phyloP scores from a whole-genome alignment of 2,329 filamentous ascomycete species.

The Aspergillus piperis region DNA sequence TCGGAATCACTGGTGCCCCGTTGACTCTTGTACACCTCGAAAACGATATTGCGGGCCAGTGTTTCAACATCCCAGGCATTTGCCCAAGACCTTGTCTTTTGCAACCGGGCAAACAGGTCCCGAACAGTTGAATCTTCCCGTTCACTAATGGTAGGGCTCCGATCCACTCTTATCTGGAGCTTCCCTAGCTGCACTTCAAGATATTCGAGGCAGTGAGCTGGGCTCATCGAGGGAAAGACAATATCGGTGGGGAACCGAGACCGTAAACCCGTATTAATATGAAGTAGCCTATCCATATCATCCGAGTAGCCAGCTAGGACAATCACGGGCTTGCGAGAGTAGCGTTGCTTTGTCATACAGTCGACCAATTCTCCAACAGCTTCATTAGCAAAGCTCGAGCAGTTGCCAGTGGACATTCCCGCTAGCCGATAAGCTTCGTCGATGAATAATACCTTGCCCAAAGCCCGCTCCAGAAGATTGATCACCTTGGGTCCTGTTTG shows the following conservation, averaged over 20 bases:
- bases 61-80: background rate
- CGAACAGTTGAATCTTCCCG: background rate
- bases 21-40: background rate
- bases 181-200: background rate
- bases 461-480: slow-evolving; percentile 58
- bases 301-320: slow-evolving; percentile 1
- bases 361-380: slow-evolving; percentile 25
- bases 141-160: background rate
- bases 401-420: slow-evolving; percentile 37
- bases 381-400: slow-evolving; percentile 28
- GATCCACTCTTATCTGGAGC: background rate
- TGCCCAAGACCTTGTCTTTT: background rate
- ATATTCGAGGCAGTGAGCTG: background rate
- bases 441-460: slow-evolving; percentile 67
- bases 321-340: background rate
- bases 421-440: slow-evolving; percentile 68
- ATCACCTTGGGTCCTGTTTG: slow-evolving; percentile 67
- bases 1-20: background rate
- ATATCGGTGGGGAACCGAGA: background rate
- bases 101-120: background rate
- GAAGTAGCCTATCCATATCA: background rate
- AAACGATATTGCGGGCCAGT: background rate
- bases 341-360: slow-evolving; percentile 6
- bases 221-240: background rate
- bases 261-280: background rate